Evolutionary conservation across 208 protist genomes (phyloP).

Genomic region (Naegleria gruberi): DNA sequence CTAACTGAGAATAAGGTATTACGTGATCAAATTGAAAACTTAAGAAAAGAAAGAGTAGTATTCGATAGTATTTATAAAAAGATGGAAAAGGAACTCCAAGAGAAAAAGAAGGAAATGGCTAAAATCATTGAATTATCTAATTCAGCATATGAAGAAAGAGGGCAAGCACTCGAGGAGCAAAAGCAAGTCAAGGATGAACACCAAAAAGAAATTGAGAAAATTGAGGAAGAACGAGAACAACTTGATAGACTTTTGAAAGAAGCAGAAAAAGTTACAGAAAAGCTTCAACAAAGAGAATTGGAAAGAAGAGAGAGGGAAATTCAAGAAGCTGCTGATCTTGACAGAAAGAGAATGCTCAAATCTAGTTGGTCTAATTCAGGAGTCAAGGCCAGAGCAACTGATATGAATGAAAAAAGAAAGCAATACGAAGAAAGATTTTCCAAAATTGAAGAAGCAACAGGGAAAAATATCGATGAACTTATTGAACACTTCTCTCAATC

Average conservation of each 20-base stretch:
- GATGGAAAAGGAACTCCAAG: slow-evolving; percentile 79
- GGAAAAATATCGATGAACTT: slow-evolving; percentile 68
- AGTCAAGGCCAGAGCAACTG: background rate
- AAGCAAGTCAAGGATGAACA: slow-evolving; percentile 51
- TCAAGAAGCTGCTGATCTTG: slow-evolving; percentile 28
- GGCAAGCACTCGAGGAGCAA: slow-evolving; percentile 68
- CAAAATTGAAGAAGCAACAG: slow-evolving; percentile 66
- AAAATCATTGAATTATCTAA: slow-evolving; percentile 86
- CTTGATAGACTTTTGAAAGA: slow-evolving; percentile 41
- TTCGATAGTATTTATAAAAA: slow-evolving; percentile 92
- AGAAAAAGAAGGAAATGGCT: slow-evolving; percentile 83
- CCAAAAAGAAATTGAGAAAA: slow-evolving; percentile 31
- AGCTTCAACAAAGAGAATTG: slow-evolving; percentile 42
- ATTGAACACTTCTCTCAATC: slow-evolving; percentile 66
- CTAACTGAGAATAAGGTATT: slow-evolving; percentile 85
- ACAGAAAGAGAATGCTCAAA: slow-evolving; percentile 35
- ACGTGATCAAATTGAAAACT: slow-evolving; percentile 87
- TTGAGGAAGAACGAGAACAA: slow-evolving; percentile 48
- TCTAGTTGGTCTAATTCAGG: background rate
- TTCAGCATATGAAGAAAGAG: slow-evolving; percentile 84
- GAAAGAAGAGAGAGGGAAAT: slow-evolving; percentile 43
- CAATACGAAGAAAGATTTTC: slow-evolving; percentile 59
- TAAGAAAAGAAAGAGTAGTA: slow-evolving; percentile 84
- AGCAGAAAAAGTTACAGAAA: slow-evolving; percentile 27
- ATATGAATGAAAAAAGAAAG: slow-evolving; percentile 34